A percentile compares a stretch with the other conserved stretches of the same genome.
Conservation (phyloP, 2,329 filamentous ascomycete species). For the Thelonectria discophora region DNA sequence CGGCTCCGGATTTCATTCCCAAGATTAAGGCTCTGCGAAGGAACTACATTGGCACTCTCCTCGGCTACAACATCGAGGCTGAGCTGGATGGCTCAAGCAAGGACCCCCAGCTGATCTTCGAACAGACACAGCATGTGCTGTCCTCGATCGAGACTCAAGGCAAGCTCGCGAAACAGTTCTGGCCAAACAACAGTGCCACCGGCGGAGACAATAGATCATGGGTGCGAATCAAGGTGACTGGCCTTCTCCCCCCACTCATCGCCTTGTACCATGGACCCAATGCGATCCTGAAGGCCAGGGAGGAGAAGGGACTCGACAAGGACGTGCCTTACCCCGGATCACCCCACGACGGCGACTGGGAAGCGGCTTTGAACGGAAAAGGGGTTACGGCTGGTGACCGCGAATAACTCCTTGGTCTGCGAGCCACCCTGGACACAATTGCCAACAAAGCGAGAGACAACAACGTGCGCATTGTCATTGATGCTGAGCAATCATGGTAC, state of each 20-base stretch:
- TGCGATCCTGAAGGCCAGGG: slow-evolving; percentile 30
- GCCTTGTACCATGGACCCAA: slow-evolving; percentile 27
- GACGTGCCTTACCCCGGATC: slow-evolving; percentile 33
- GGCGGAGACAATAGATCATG: slow-evolving; percentile 31
- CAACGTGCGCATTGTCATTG: slow-evolving; percentile 35
- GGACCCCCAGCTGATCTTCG: slow-evolving; percentile 31
- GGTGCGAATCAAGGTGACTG: slow-evolving; percentile 33
- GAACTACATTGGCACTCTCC: slow-evolving; percentile 27
- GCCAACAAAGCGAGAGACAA: slow-evolving; percentile 27
- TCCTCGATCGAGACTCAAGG: slow-evolving; percentile 30
- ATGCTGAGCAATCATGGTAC: slow-evolving; percentile 36
- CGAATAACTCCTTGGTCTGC: slow-evolving; percentile 22
- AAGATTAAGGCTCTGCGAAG: slow-evolving; percentile 31
- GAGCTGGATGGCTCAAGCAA: slow-evolving; percentile 35
- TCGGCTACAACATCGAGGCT: slow-evolving; percentile 37
- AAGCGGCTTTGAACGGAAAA: slow-evolving; percentile 29
- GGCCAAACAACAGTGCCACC: slow-evolving; percentile 10
- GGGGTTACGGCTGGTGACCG: slow-evolving; percentile 26
- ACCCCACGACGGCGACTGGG: slow-evolving; percentile 34
- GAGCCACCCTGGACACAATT: slow-evolving; percentile 28
- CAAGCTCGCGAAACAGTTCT: slow-evolving; percentile 28
- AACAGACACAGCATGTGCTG: slow-evolving; percentile 28
- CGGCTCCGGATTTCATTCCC: slow-evolving; percentile 28
- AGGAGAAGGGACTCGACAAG: slow-evolving; percentile 24
- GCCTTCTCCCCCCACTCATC: slow-evolving; percentile 30